phyloP scores from a whole-genome alignment of 78 protist species.

The Cavenderia fasciculata region DNA sequence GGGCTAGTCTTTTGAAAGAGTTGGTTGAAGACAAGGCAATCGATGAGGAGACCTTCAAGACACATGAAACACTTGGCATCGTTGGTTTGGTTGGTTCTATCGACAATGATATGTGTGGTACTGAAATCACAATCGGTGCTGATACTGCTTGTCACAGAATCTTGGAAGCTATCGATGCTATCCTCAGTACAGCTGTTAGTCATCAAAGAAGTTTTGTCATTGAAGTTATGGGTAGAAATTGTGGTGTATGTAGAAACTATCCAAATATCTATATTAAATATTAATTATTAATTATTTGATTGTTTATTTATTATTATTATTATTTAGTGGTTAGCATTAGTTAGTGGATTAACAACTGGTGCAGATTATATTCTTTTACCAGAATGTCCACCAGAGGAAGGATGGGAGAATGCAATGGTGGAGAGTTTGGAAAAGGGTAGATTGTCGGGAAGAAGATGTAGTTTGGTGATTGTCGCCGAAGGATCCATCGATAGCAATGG shows the following conservation, averaged over 20 bases:
- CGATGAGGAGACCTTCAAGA: neutral
- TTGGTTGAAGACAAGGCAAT: constrained; percentile 12
- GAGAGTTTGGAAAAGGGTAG: constrained; percentile 46
- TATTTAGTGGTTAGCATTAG: constrained; percentile 79
- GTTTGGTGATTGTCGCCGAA: constrained; percentile 82
- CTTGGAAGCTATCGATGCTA: constrained; percentile 83
- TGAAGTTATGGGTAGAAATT: constrained; percentile 89
- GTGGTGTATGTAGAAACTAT: constrained; percentile 43
- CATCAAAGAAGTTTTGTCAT: constrained; percentile 87
- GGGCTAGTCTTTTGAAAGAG: constrained; percentile 62
- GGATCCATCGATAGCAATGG: constrained; percentile 82
- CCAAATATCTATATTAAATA: neutral
- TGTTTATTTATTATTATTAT: neutral
- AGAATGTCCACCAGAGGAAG: constrained; percentile 82
- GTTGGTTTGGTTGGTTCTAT: constrained; percentile 91
- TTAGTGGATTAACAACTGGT: constrained; percentile 82
- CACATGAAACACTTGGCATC: constrained; percentile 3
- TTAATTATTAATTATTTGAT: too few species aligned
- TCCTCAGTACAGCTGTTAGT: constrained; percentile 81
- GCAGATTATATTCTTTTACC: constrained; percentile 88
- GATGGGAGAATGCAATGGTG: constrained; percentile 80
- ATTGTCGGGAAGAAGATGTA: constrained; percentile 70
- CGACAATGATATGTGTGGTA: constrained; percentile 90
- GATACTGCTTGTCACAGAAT: constrained; percentile 84
- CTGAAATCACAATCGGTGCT: constrained; percentile 83